phyloP scores from a whole-genome alignment of 805 yeast species.

The Ogataea wickerhamii region DNA sequence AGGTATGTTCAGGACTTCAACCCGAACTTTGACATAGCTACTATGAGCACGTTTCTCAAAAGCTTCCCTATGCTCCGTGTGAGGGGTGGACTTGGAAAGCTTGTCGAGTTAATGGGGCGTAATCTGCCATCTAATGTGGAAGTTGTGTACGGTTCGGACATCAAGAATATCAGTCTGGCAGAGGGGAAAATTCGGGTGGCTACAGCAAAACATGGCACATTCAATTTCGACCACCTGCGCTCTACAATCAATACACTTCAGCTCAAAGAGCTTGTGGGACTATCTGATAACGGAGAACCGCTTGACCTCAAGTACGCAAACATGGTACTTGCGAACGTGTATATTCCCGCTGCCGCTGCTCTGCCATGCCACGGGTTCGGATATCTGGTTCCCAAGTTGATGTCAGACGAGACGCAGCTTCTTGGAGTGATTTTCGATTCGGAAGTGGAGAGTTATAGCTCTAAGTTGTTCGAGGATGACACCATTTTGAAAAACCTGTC shows the following conservation, averaged over 20 bases:
- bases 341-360: conserved; percentile 42
- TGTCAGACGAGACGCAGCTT: conserved; percentile 45
- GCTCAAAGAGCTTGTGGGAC: conserved; percentile 34
- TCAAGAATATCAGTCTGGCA: conserved; percentile 17
- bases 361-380: conserved; percentile 72
- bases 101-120: conserved; percentile 43
- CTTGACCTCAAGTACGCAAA: conserved; percentile 37
- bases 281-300: conserved; percentile 13
- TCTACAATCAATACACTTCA: conserved; percentile 50
- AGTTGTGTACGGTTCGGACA: conserved; percentile 31
- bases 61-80: conserved; percentile 61
- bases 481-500: conserved; percentile 15
- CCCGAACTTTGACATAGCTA: conserved; percentile 37
- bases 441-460: conserved; percentile 61
- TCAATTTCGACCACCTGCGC: conserved; percentile 52
- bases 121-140: conserved; percentile 42
- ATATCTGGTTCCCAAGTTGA: conserved; percentile 66
- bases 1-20: conserved; percentile 40
- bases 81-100: conserved; percentile 48
- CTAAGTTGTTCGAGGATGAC: conserved; percentile 19
- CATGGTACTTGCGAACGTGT: conserved; percentile 68
- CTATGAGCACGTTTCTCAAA: conserved; percentile 38
- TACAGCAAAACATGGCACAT: conserved; percentile 9
- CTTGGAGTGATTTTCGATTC: conserved; percentile 92
- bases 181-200: conserved; percentile 19